Evolutionary conservation across 768 basidiomycete species (phyloP), one percentile per base, ranked within the genome.

Genomic region (Amanita pallidorosea): DNA sequence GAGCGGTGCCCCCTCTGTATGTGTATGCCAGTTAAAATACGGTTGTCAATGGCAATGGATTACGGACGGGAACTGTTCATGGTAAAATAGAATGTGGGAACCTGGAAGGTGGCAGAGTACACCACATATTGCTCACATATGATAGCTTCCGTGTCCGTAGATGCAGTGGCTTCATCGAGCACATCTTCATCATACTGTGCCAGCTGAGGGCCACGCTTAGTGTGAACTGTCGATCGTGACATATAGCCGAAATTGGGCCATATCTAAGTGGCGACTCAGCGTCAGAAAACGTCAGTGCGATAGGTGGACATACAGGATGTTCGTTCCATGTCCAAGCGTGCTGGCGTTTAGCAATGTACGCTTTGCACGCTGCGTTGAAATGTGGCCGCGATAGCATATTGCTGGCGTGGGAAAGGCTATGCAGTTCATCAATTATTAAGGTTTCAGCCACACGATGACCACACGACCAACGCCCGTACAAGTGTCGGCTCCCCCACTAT

Each of bases 41-140:
- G 18, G 42, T 48, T 46, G 46, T 41, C 13, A 53, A 38, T 25
- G 27, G 40, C 33, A 31, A 17, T 45, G 29, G 54, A 42, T 50
- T 50, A 83, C 89, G 63, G 60, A 92, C 91, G 77, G 41, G 74
- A 63, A 57, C 79, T 72, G 55, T 83, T 75, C 12, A 85, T 65
- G 4, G 77, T 75, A 65, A 94, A 91, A 67, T 91, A 93, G 59
- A 95, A 85, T 1, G 81, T 75, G 6, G 92, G 92, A 2, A 89
- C 88, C 58, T 75, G 79, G 61, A 85, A 95, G 0, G 86, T 84
- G 8, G 83, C 67, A 23, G 89, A 92, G 61, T 79, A 85, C 29
- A 82, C 83, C 48, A 94, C 67, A 53, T 79, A 83, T 64, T 92
- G 84, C 43, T 68, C 66, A 54, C 72, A 80, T 33, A 63, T 70